These are phyloP conservation scores for Pulveroboletus frians DNA, from an alignment of 768 basidiomycete species.

Conservation along the genomic window DNA sequence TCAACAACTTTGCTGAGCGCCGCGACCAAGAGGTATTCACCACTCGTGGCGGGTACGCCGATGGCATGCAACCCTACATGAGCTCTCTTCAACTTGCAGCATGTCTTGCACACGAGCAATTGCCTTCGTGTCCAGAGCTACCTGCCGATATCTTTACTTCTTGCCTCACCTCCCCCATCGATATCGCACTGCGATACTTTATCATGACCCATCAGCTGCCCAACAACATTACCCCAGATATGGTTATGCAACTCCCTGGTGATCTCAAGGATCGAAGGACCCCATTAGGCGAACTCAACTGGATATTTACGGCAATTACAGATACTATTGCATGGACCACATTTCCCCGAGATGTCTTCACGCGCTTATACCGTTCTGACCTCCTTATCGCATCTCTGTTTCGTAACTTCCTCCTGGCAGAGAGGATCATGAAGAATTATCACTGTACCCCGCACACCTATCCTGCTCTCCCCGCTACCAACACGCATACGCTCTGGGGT, in stretches of 20 bases:
- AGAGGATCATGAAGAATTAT: slow-evolving; percentile 97
- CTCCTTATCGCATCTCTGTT: slow-evolving; percentile 94
- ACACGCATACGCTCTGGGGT: slow-evolving; percentile 94
- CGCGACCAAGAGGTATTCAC: slow-evolving; percentile 64
- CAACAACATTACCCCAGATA: slow-evolving; percentile 74
- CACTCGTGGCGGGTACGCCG: slow-evolving; percentile 54
- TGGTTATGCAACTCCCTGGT: slow-evolving; percentile 93
- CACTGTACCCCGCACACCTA: slow-evolving; percentile 94
- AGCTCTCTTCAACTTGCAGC: slow-evolving; percentile 94
- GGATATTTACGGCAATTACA: slow-evolving; percentile 99
- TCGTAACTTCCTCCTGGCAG: slow-evolving; percentile 94
- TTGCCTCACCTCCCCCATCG: slow-evolving; percentile 96
- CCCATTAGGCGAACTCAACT: slow-evolving; percentile 96
- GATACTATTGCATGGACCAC: slow-evolving; percentile 99
- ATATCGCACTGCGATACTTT: slow-evolving; percentile 92
- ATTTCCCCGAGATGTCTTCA: slow-evolving; percentile 90
- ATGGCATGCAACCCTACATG: slow-evolving; percentile 62
- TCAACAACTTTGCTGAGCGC: slow-evolving; percentile 71
- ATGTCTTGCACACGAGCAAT: slow-evolving; percentile 83
- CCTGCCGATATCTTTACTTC: slow-evolving; percentile 98
- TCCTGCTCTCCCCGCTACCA: slow-evolving; percentile 90
- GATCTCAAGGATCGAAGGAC: slow-evolving; percentile 96
- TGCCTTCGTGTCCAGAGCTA: slow-evolving; percentile 93
- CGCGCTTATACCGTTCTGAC: slow-evolving; percentile 90
- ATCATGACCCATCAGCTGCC: slow-evolving; percentile 87